Evolutionary conservation across 1,284 basidiomycete genomes (phyloP).

Genomic region (Heterobasidion parviporum): DNA sequence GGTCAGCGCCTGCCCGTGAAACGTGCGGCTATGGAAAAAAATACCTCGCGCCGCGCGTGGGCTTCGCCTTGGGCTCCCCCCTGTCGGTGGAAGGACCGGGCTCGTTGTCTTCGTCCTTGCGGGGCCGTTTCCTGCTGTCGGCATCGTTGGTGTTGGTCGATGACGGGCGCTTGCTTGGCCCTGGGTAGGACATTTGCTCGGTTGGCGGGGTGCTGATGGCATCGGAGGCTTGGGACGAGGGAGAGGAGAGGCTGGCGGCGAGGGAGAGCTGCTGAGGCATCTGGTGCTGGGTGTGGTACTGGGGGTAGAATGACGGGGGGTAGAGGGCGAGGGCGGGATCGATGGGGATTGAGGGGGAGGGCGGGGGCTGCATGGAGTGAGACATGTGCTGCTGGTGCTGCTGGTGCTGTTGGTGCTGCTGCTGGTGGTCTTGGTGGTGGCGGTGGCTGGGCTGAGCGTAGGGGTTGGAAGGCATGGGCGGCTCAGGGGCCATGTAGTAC

Average conservation of each 20-base stretch:
- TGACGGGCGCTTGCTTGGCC: slow-evolving; percentile 55
- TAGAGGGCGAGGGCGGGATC: slow-evolving; percentile 13
- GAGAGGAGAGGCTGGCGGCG: slow-evolving; percentile 25
- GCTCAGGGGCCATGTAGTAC: slow-evolving; percentile 24
- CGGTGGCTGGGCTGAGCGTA: slow-evolving; percentile 21
- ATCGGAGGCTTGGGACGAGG: slow-evolving; percentile 72
- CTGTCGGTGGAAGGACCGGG: slow-evolving; percentile 42
- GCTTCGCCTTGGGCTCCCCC: slow-evolving; percentile 68
- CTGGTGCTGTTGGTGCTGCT: slow-evolving; percentile 19
- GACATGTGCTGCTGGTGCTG: slow-evolving; percentile 24
- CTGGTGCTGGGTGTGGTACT: slow-evolving; percentile 26
- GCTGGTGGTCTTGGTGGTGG: slow-evolving; percentile 19
- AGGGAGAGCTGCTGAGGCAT: slow-evolving; percentile 21
- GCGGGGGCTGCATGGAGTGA: slow-evolving; percentile 19
- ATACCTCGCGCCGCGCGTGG: slow-evolving; percentile 81
- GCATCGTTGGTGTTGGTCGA: slow-evolving; percentile 35
- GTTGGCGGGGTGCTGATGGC: slow-evolving; percentile 63
- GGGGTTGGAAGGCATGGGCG: slow-evolving; percentile 16
- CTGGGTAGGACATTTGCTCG: slow-evolving; percentile 45
- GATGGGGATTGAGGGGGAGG: slow-evolving; percentile 11
- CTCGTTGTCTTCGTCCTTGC: slow-evolving; percentile 46
- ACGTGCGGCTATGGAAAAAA: slow-evolving; percentile 17
- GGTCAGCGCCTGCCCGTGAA: slow-evolving; percentile 4
- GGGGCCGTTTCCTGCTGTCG: slow-evolving; percentile 41
- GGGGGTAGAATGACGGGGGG: slow-evolving; percentile 9